Evolutionary conservation across 345 rosid genomes (phyloP), one percentile per base, ranked within the genome.

Genomic region (Euphorbia peplus): DNA sequence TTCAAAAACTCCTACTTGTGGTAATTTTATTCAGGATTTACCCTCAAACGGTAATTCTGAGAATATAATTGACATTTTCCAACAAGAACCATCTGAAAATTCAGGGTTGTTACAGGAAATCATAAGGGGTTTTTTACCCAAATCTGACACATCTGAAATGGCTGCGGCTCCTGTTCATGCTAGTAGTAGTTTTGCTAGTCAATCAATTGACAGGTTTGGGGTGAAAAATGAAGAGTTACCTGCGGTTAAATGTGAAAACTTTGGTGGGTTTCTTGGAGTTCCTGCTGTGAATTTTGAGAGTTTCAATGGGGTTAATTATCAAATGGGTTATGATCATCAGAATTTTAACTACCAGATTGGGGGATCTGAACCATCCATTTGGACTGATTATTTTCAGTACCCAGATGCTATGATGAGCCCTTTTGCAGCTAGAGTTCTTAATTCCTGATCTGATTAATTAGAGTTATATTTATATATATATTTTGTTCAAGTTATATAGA

Each of bases 31-130:
- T 5, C 3, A 14, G 5, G 16, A 18, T 5, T 24, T 18, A n/a
- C 55, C 11, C 24, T 24, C 24, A 50, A 50, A 9, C n/a, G n/a
- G n/a, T 21, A 57, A 59, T 15, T 11, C 44, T 24, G 63, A 63
- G 32, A 53, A 51, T 19, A 66, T 69, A 1, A n/a, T 3, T n/a
- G 50, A 41, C 29, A 26, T 88, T 64, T 80, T 87, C 67, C 83
- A 84, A 0, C 79, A 81, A 70, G 91, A 87, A 26, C 21, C 87
- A 0, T 67, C 91, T 39, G 86, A n/a, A n/a, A n/a, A 83, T 73
- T 88, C 98, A 16, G 99, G 99, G 9, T 73, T 95, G 37, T 69
- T 95, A 52, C 90, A 91, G 59, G 99, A 95, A 53, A 77, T 95
- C 64, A 84, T 95, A 54, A 91, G 80, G 60, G 90, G 92, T 58